Base-by-base conservation (phyloP, 495 filamentous ascomycete genomes). In the Penicillium macrosclerotiorum region DNA sequence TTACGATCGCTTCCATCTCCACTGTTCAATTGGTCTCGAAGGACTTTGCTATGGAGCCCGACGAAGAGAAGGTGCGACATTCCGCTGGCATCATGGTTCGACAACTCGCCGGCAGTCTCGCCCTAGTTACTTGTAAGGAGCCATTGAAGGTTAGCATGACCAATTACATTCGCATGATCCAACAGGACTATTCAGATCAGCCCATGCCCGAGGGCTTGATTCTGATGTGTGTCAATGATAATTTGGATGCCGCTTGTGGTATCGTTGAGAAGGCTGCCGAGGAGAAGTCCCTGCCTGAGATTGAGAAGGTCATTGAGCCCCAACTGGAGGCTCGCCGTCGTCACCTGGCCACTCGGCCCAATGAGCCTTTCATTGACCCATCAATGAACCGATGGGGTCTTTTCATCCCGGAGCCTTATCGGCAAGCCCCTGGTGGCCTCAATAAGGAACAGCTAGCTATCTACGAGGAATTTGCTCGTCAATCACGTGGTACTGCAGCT, bases 221-320 rank as follows among this genome's bases (percentile, higher is more conserved):
- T 43, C 76, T 96, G 47, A 95, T 97, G 86, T 96, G 94, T 62
- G 91, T 97, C 48, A 97, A 97, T 60, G 93, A 95, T 44, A 99
- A 99, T 64, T 75, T 97, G 22, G 93, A 99, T 51, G 78, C 86
- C 37, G 90, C 93, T 32, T 97, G 93, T 59, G 84, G 79, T 39
- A 84, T 95, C 47, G 90, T 99, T 20, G 93, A 97, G 64, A 87
- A 90, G 57, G 90, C 90, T 25, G 94, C 93, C 8, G 92, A 96
- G 62, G 86, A 93, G 52, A 89, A 90, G 42, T 90, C 92, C 9
- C 73, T 96, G 24, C 86, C 88, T 11, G 92, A 97, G 62, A 96
- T 99, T 49, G 91, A 97, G 57, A 86, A 90, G 44, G 84, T 93
- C 57, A 86, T 99, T 45, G 85, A 89, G 52, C 64, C 65, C 11